These are phyloP conservation scores for Pyrenophora graminea DNA, from an alignment of 2,329 filamentous ascomycete genomes.

Conservation along the genomic window DNA sequence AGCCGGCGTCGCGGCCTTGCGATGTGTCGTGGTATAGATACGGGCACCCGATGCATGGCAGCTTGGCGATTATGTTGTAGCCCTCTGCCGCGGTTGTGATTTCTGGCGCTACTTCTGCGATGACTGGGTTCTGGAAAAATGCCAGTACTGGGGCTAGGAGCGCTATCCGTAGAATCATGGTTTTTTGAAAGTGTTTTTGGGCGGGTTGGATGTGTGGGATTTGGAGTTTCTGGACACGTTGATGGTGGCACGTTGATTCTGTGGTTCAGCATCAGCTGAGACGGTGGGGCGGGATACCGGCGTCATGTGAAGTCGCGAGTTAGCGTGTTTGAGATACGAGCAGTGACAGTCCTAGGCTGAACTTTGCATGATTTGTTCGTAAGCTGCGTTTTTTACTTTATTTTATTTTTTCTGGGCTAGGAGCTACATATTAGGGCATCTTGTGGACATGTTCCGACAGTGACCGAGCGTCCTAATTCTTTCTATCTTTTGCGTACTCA, in stretches of 20 bases:
- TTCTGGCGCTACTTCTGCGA: constrained; percentile 33
- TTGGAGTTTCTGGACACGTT: constrained; percentile 18
- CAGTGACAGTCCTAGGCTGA: background rate
- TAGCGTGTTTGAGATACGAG: constrained; percentile 11
- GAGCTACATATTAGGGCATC: too few relatives aligned
- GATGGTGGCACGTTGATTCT: background rate
- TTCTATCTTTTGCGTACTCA: too few relatives aligned
- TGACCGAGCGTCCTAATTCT: too few relatives aligned
- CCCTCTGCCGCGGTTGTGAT: constrained; percentile 38
- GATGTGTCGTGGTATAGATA: constrained; percentile 40
- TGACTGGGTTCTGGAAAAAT: background rate
- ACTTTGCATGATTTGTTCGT: background rate
- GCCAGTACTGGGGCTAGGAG: background rate
- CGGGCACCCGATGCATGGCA: constrained; percentile 41
- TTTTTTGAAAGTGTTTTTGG: constrained; percentile 21
- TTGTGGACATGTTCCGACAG: too few relatives aligned
- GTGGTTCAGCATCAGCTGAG: constrained; percentile 8
- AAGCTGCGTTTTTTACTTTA: too few relatives aligned
- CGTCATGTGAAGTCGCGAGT: constrained; percentile 16
- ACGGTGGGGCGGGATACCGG: constrained; percentile 10
- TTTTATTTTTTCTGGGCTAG: too few relatives aligned
- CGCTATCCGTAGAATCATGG: constrained; percentile 1
- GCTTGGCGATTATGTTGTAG: constrained; percentile 39
- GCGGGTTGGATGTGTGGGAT: background rate
- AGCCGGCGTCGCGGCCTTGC: constrained; percentile 27